Conservation (phyloP, 1,284 basidiomycete species). For the Pseudomicrostroma phylloplanum region DNA sequence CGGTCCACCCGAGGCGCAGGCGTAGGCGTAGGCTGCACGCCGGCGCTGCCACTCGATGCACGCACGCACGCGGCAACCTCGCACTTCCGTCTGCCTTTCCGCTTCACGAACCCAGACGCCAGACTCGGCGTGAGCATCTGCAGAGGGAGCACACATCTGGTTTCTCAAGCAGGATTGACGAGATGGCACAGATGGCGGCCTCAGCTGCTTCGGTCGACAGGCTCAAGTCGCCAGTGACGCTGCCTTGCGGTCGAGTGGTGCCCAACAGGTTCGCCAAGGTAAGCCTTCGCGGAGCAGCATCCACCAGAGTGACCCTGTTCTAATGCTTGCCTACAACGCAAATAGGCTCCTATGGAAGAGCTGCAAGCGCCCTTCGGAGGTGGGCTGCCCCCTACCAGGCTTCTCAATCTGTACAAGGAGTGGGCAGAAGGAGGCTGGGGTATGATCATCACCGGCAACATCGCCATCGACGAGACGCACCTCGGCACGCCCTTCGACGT, state of each 20-base stretch:
- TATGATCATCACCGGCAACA: conserved; percentile 82
- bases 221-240: conserved; percentile 53
- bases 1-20: no score
- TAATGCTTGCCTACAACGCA: conserved; percentile 15
- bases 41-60: no score
- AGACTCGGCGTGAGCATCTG: no score
- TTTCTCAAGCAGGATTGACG: no score
- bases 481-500: conserved; percentile 76
- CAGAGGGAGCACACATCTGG: no score
- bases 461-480: conserved; percentile 68
- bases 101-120: no score
- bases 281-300: conserved; percentile 51
- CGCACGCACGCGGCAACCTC: not conserved
- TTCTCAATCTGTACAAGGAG: conserved; percentile 64
- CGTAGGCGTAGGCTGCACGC: no score
- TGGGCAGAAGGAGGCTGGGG: conserved; percentile 80
- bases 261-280: conserved; percentile 58
- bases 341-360: conserved; percentile 43
- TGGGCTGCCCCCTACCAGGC: conserved; percentile 50
- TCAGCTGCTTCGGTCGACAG: not conserved
- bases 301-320: conserved; percentile 57
- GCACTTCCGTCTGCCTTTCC: not conserved
- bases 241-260: conserved; percentile 58
- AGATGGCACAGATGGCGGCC: not conserved
- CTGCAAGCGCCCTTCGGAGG: conserved; percentile 37